Evolutionary conservation across 176 grass and related monocot species (phyloP).

Genomic region (Aegilops bicornis): DNA sequence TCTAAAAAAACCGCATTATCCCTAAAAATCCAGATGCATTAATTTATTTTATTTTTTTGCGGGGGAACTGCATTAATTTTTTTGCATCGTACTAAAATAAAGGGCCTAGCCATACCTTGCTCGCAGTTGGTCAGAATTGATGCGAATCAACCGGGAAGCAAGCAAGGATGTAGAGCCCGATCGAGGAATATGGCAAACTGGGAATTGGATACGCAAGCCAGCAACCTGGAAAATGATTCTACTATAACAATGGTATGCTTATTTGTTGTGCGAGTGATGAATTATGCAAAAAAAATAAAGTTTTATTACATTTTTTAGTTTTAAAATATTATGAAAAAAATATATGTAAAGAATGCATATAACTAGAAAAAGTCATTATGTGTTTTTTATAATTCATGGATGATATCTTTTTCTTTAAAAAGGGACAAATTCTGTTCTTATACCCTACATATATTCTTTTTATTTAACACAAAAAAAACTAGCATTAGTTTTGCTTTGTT

Average conservation of each 20-base stretch:
- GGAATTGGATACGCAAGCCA: constrained; percentile 38
- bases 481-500: too few relatives aligned
- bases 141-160: not conserved
- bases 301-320: not conserved
- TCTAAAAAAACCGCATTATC: too few relatives aligned
- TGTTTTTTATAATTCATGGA: not conserved
- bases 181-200: not conserved
- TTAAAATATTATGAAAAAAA: too few relatives aligned
- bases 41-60: too few relatives aligned
- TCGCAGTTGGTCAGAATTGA: too few relatives aligned
- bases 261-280: not conserved
- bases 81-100: too few relatives aligned
- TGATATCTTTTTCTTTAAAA: not conserved
- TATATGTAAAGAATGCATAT: too few relatives aligned
- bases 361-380: not conserved
- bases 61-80: too few relatives aligned
- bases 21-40: too few relatives aligned
- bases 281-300: not conserved
- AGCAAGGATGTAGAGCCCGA: not conserved
- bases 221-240: not conserved
- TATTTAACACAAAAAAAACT: too few relatives aligned
- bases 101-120: too few relatives aligned
- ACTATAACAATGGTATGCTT: not conserved
- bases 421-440: not conserved
- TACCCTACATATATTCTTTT: not conserved